Percentiles rank a stretch among this genome's conserved stretches.
Evolutionary conservation across 2,329 filamentous ascomycete genomes (phyloP).

Genomic region (Calonectria pseudoturangicola): DNA sequence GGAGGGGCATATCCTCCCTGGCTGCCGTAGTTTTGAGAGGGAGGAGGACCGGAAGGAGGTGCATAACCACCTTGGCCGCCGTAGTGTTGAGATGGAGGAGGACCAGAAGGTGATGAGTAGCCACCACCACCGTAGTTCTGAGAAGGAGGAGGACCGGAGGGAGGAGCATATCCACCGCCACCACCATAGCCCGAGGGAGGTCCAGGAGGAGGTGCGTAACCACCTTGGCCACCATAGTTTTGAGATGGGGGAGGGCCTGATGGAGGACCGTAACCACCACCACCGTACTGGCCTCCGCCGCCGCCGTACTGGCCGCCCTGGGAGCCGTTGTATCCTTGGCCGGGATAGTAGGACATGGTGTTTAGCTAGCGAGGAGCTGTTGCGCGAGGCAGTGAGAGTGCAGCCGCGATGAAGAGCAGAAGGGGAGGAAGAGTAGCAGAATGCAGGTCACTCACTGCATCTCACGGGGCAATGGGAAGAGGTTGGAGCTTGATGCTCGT

Average conservation of each 20-base stretch:
- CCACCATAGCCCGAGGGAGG: constrained; percentile 1
- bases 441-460: constrained; percentile 16
- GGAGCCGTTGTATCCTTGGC: constrained; percentile 63
- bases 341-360: constrained; percentile 64
- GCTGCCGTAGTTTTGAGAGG: constrained; percentile 38
- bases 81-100: constrained; percentile 46
- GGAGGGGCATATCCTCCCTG: constrained; percentile 52
- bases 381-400: not conserved
- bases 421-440: not conserved
- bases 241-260: constrained; percentile 54
- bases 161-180: constrained; percentile 6
- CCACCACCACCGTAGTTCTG: constrained; percentile 40
- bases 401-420: constrained; percentile 6
- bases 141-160: constrained; percentile 43
- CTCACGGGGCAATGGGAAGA: constrained; percentile 24
- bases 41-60: constrained; percentile 50
- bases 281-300: constrained; percentile 23
- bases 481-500: constrained; percentile 25
- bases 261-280: constrained; percentile 52
- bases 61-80: constrained; percentile 48
- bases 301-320: constrained; percentile 56
- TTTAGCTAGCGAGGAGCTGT: constrained; percentile 5
- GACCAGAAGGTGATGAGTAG: constrained; percentile 49
- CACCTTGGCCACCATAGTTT: constrained; percentile 42
- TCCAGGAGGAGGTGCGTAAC: constrained; percentile 1